These are phyloP conservation scores for Tagetes erecta DNA, from an alignment of 129 eudicot species.

Conservation along the genomic window DNA sequence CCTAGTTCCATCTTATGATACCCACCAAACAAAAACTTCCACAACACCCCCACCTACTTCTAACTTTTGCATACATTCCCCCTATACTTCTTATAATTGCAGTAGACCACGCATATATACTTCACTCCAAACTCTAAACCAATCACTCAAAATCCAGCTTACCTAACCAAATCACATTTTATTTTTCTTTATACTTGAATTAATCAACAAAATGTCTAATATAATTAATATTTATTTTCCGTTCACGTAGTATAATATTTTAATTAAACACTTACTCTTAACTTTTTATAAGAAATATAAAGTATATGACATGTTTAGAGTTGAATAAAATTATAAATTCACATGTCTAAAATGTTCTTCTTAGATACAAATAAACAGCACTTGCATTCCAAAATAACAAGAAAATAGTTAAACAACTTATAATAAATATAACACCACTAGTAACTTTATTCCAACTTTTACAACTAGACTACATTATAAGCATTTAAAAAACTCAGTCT, in stretches of 20 bases:
- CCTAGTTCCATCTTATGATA: conserved; percentile 2
- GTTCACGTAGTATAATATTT: not conserved
- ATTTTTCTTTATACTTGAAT: conserved; percentile 3
- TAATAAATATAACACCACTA: no score
- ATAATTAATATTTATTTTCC: not conserved
- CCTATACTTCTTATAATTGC: not conserved
- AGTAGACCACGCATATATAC: not conserved
- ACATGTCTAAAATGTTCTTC: no score
- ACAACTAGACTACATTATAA: no score
- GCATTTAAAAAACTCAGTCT: no score
- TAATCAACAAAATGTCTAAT: not conserved
- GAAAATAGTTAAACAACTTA: no score
- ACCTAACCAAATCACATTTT: conserved; percentile 15
- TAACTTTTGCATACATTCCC: not conserved
- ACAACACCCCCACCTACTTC: conserved; percentile 20
- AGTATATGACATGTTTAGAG: not conserved
- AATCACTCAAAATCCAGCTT: not conserved
- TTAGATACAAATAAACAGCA: no score
- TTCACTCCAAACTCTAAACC: conserved; percentile 2
- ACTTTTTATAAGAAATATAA: not conserved
- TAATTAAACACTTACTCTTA: not conserved
- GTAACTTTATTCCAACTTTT: no score
- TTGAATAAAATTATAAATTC: no score
- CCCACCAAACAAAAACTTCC: conserved; percentile 8
- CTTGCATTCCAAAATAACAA: no score